These are phyloP conservation scores for Tolypocladium inflatum DNA, from an alignment of 2,329 filamentous ascomycete species.

Conservation along the genomic window DNA sequence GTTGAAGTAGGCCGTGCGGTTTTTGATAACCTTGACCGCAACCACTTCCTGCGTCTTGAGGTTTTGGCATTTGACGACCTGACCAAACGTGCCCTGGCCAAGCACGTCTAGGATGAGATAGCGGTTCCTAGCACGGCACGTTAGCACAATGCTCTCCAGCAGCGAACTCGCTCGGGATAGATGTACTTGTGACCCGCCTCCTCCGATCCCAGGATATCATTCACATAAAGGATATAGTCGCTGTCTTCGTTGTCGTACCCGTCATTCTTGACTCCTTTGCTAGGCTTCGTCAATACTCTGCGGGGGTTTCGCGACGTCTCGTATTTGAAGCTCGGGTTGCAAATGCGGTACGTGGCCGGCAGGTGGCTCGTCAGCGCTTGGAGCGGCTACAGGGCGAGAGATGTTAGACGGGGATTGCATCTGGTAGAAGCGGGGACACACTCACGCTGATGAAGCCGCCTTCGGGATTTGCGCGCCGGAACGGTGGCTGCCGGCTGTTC, in stretches of 20 bases:
- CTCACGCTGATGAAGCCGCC: constrained; percentile 95
- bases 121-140: constrained; percentile 56
- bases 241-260: constrained; percentile 98
- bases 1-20: constrained; percentile 97
- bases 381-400: constrained; percentile 54
- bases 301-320: constrained; percentile 95
- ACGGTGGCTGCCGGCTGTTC: constrained; percentile 79
- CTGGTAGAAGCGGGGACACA: constrained; percentile 1
- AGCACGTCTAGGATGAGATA: constrained; percentile 96
- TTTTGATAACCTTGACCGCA: constrained; percentile 98
- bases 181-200: constrained; percentile 92
- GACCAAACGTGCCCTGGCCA: constrained; percentile 94
- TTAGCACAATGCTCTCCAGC: not conserved
- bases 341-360: constrained; percentile 93
- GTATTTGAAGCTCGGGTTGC: constrained; percentile 97
- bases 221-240: constrained; percentile 98
- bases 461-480: constrained; percentile 88
- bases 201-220: constrained; percentile 95
- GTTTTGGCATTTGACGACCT: constrained; percentile 98
- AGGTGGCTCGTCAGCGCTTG: constrained; percentile 92
- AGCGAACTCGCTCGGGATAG: not conserved
- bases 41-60: constrained; percentile 97
- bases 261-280: constrained; percentile 97
- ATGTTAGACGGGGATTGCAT: not conserved
- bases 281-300: constrained; percentile 92